Evolutionary conservation across 2,329 filamentous ascomycete species (phyloP).

Genomic region (Orbilia blumenaviensis): DNA sequence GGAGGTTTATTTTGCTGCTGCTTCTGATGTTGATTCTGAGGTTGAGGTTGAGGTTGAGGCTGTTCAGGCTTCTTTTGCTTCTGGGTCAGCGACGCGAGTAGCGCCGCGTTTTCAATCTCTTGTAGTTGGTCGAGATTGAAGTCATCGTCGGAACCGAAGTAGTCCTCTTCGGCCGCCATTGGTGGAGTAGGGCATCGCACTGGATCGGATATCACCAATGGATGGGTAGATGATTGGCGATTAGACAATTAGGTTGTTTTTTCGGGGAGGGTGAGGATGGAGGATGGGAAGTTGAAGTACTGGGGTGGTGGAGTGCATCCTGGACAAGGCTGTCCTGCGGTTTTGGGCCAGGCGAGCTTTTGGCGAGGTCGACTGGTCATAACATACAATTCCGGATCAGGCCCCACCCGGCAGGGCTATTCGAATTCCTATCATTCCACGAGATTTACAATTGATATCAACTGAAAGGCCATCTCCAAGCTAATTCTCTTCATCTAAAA

Average conservation of each 20-base stretch:
- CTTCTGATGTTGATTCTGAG: not conserved
- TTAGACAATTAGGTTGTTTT: not conserved
- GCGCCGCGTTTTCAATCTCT: conserved; percentile 46
- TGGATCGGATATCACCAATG: not conserved
- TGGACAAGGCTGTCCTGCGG: conserved; percentile 1
- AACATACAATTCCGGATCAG: too few species aligned
- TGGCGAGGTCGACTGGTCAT: too few species aligned
- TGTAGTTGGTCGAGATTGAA: conserved; percentile 50
- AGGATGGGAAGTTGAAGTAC: not conserved
- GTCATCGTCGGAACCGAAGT: conserved; percentile 50
- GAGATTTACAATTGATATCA: too few species aligned
- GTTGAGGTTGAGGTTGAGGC: conserved; percentile 5
- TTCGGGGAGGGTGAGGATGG: not conserved
- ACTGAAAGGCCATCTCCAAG: too few species aligned
- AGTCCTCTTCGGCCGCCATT: conserved; percentile 54
- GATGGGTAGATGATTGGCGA: too few species aligned
- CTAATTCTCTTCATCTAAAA: too few species aligned
- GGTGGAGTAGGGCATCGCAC: conserved; percentile 37
- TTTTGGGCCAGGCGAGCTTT: conserved; percentile 6
- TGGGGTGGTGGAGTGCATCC: not conserved
- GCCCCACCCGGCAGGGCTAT: too few species aligned
- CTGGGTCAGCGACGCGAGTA: conserved; percentile 51
- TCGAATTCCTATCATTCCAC: too few species aligned
- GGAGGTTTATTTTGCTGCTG: not conserved
- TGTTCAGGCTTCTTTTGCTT: conserved; percentile 36